Conservation (phyloP, 805 yeast species). For the Candida methanosorbosa region DNA sequence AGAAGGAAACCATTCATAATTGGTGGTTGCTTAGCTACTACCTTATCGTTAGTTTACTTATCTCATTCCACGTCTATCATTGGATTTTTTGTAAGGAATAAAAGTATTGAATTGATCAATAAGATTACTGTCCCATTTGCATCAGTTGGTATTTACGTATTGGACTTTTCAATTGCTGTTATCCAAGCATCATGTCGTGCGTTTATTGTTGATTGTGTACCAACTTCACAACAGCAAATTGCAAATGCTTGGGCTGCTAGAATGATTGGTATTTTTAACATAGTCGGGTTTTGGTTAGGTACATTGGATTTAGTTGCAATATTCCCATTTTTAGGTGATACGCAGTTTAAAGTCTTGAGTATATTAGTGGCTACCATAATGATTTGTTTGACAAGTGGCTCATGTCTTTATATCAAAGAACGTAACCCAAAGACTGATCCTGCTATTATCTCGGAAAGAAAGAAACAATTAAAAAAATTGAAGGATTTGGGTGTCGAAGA, state of each 20-base stretch:
- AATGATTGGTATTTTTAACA: constrained; percentile 52
- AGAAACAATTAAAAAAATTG: constrained; percentile 22
- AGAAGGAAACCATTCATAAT: constrained; percentile 50
- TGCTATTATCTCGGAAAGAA: constrained; percentile 29
- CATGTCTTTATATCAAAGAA: constrained; percentile 36
- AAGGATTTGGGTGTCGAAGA: constrained; percentile 26
- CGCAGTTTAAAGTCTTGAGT: constrained; percentile 45
- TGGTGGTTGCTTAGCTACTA: constrained; percentile 43
- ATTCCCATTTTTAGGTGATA: constrained; percentile 33
- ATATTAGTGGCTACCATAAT: constrained; percentile 33
- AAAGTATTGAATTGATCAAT: constrained; percentile 18
- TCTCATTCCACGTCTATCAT: constrained; percentile 38
- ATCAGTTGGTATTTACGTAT: constrained; percentile 39
- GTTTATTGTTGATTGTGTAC: constrained; percentile 51
- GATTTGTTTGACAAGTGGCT: constrained; percentile 27
- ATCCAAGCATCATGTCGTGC: constrained; percentile 58
- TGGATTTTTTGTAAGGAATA: constrained; percentile 17
- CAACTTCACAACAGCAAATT: constrained; percentile 44
- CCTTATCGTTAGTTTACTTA: constrained; percentile 33
- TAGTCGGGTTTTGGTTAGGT: constrained; percentile 47
- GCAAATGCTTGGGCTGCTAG: constrained; percentile 65
- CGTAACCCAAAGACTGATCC: constrained; percentile 37
- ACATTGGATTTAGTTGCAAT: constrained; percentile 31
- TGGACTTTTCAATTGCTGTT: constrained; percentile 49
- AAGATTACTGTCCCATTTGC: constrained; percentile 38